phyloP scores from a whole-genome alignment of 2,329 filamentous ascomycete species.

The Alternaria tenuissima region DNA sequence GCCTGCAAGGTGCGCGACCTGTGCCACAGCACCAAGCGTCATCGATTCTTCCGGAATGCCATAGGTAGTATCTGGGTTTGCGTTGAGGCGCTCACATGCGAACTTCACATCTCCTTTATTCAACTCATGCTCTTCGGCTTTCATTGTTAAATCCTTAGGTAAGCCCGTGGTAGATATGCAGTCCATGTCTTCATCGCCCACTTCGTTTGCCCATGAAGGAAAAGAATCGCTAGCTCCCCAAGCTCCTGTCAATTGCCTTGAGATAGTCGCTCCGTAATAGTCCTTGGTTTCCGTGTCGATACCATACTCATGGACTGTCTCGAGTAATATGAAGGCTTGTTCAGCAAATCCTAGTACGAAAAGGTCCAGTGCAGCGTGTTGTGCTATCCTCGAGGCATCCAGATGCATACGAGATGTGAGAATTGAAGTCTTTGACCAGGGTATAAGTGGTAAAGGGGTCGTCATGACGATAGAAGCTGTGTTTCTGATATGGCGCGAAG shows the following conservation, averaged over 20 bases:
- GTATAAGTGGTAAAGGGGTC: constrained; percentile 5
- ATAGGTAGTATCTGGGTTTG: background rate
- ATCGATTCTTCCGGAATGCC: background rate
- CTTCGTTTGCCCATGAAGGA: background rate
- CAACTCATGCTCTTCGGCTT: background rate
- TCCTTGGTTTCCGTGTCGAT: background rate
- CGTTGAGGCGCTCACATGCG: background rate
- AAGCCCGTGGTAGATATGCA: background rate
- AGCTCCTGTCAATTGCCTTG: background rate
- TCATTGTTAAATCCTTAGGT: background rate
- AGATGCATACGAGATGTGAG: background rate
- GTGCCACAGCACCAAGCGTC: constrained; percentile 3
- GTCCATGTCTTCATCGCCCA: background rate
- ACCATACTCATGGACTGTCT: background rate
- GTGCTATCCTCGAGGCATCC: background rate
- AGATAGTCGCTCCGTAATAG: background rate
- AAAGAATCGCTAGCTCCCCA: background rate
- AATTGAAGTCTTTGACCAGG: constrained; percentile 8
- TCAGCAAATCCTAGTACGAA: constrained; percentile 4
- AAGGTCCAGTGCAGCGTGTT: constrained; percentile 8
- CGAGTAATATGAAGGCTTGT: constrained; percentile 5
- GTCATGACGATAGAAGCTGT: background rate
- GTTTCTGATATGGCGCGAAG: too few relatives aligned
- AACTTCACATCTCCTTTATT: background rate
- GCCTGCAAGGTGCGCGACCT: background rate